phyloP scores from a whole-genome alignment of 2,329 filamentous ascomycete species.

The Annulohypoxylon truncatum region DNA sequence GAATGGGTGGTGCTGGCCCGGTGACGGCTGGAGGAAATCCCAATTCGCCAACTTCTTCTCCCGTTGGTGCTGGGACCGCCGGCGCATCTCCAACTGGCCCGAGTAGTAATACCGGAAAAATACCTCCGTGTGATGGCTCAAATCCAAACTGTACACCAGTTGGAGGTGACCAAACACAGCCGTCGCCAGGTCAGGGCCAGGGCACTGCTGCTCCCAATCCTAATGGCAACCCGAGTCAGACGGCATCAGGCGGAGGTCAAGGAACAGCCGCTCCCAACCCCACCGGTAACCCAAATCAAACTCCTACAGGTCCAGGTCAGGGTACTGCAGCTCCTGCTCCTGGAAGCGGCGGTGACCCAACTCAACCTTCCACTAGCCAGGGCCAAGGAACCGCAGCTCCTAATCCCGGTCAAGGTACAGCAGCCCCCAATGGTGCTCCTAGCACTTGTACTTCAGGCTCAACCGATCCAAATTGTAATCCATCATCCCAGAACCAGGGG shows the following conservation, averaged over 20 bases:
- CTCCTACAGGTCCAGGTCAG: constrained; percentile 5
- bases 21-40: constrained; percentile 14
- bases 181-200: constrained; percentile 16
- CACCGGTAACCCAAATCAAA: background rate
- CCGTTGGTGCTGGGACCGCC: background rate
- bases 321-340: background rate
- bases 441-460: constrained; percentile 22
- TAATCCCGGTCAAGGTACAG: constrained; percentile 2
- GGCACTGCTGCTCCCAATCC: constrained; percentile 13
- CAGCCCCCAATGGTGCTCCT: background rate
- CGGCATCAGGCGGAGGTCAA: constrained; percentile 7
- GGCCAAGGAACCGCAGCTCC: background rate
- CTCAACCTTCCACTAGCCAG: background rate
- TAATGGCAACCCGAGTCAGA: background rate
- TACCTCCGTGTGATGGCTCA: constrained; percentile 26
- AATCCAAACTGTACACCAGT: constrained; percentile 28
- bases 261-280: constrained; percentile 15
- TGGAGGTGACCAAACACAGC: constrained; percentile 15
- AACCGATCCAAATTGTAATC: constrained; percentile 12
- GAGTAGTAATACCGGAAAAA: constrained; percentile 13
- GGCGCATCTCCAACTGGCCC: constrained; percentile 27
- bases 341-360: background rate
- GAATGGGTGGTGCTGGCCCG: constrained; percentile 15
- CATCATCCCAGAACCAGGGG: constrained; percentile 12
- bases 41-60: background rate